Conservation (phyloP, 2,329 filamentous ascomycete species). For the Aspergillus sp. region DNA sequence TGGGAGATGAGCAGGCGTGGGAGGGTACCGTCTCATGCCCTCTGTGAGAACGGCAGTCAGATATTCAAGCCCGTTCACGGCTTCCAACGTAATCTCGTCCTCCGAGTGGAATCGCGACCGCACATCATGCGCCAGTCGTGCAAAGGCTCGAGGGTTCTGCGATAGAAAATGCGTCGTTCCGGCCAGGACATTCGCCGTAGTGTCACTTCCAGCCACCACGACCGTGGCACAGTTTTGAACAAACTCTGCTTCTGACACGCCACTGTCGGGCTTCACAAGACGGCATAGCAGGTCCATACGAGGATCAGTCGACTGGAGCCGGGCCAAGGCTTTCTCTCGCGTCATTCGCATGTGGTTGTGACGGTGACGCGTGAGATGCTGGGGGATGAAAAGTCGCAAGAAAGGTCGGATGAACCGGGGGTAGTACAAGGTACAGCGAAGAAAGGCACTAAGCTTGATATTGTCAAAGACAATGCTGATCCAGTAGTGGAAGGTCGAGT, state of each 20-base stretch:
- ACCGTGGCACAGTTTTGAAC: conserved; percentile 21
- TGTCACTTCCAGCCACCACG: conserved; percentile 35
- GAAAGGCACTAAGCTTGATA: conserved; percentile 7
- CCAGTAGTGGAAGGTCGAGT: conserved; percentile 30
- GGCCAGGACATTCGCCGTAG: conserved; percentile 36
- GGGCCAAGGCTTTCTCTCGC: not conserved
- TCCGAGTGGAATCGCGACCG: conserved; percentile 16
- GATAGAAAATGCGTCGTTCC: conserved; percentile 29
- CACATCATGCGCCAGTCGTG: conserved; percentile 17
- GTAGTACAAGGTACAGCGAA: not conserved
- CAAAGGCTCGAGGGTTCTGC: conserved; percentile 11
- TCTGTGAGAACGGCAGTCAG: conserved; percentile 43
- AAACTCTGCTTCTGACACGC: conserved; percentile 17
- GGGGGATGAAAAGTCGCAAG: conserved; percentile 5
- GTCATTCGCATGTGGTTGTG: not conserved
- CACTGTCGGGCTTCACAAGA: not conserved
- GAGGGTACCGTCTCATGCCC: conserved; percentile 39
- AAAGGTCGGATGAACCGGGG: not conserved
- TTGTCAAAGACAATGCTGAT: conserved; percentile 25
- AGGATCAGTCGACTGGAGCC: not conserved
- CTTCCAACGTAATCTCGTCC: conserved; percentile 26
- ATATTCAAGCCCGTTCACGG: conserved; percentile 28
- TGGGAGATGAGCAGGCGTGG: conserved; percentile 28
- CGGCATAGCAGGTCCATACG: conserved; percentile 5
- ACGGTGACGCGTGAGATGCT: not conserved